phyloP scores from a whole-genome alignment of 495 filamentous ascomycete genomes.

The Tuber borchii region DNA sequence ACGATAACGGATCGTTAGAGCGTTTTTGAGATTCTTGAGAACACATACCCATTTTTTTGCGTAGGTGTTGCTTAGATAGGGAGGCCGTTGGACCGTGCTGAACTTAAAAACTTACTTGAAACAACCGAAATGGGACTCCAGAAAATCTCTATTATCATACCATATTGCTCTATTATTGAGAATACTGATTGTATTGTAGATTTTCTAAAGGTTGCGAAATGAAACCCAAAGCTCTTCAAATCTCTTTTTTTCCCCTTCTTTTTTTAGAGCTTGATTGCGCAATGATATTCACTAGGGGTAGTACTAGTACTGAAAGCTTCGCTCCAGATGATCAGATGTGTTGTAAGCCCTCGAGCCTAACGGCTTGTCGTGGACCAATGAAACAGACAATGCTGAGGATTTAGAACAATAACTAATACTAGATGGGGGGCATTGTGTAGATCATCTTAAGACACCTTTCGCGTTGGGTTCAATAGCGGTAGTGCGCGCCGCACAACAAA shows the following conservation, averaged over 20 bases:
- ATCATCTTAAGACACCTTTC: background rate
- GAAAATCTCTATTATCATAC: too few species aligned
- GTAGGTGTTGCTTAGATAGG: too few species aligned
- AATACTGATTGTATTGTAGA: background rate
- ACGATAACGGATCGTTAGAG: too few species aligned
- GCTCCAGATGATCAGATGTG: background rate
- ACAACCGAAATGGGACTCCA: too few species aligned
- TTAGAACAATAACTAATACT: background rate
- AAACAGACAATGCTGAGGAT: background rate
- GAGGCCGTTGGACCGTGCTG: too few species aligned
- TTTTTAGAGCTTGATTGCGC: background rate
- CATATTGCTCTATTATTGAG: too few species aligned
- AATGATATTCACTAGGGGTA: background rate
- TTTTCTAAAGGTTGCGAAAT: background rate
- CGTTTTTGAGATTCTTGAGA: too few species aligned
- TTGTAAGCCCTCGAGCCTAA: background rate
- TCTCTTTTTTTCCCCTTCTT: too few species aligned
- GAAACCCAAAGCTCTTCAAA: too few species aligned
- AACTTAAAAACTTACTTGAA: too few species aligned
- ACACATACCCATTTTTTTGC: too few species aligned
- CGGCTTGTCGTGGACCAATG: background rate
- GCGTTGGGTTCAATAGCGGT: background rate
- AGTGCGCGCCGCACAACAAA: background rate
- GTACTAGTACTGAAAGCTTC: background rate
- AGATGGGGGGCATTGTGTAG: background rate